Base-by-base conservation (phyloP, 2,329 filamentous ascomycete genomes). In the Talaromyces sp. region DNA sequence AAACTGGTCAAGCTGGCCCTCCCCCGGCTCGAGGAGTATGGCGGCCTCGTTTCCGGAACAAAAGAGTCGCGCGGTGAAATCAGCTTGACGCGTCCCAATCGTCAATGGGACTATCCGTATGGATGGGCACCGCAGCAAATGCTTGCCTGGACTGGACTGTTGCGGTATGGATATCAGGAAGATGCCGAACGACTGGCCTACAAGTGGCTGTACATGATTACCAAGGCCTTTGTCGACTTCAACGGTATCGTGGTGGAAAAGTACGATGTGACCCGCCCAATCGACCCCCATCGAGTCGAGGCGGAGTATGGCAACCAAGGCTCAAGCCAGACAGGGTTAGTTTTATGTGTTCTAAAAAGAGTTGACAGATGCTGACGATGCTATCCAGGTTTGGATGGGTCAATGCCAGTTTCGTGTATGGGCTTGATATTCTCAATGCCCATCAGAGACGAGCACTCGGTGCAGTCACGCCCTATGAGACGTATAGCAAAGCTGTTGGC, bases 41-140 rank as follows among this genome's bases (percentile, higher is more conserved):
- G 95, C 33, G 95, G 95, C 8, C 82, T 99, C 19, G 84, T 96
- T 1, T 93, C 93, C 1, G 93, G 93, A 59, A 96, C 93, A 0
- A 88, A 96, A 72, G 86, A 92, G 75, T 96, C 92, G 59, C 90
- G 95, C 52, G 95, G 95, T 47, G 80, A 82, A 33, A 81, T 96
- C 64, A 88, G 90, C 13, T 77, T 97, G 44, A 86, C 93, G 68
- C 85, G 93, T 55, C 95, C 95, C 8, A 98, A 97, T 75, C 87
- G 95, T 68, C 95, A 99, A 74, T 99, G 95, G 95, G 95, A 99
- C 74, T 98, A 92, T 73, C 95, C 95, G 0, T 98, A 95, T 72
- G 95, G 95, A 63, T 99, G 95, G 95, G 95, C 95, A 60, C 95
- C 95, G 33, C 95, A 99, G 81, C 95, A 99, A 80, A 98, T 99